Base-by-base conservation (phyloP, 2,329 filamentous ascomycete genomes). In the Orbilia oligospora region DNA sequence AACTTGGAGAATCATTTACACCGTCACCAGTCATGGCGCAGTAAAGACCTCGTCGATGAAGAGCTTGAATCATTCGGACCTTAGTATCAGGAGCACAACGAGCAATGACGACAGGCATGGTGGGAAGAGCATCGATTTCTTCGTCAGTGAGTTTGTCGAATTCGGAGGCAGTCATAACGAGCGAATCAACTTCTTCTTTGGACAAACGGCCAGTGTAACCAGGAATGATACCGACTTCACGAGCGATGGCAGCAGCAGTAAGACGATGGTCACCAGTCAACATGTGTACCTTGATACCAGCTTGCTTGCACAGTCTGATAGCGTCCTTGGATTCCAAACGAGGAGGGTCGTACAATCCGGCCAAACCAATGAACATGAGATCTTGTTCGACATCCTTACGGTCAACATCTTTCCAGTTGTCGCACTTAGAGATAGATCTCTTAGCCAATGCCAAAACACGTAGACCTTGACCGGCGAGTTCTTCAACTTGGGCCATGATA, bases 21-120 rank as follows among this genome's bases (percentile, higher is more conserved):
- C 93, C 93, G 81, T 97, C 93, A 75, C 93, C 93, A 18, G 93
- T 96, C 93, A 97, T 96, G 76, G 93, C 93, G 84, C 91, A 93
- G 84, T 92, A 95, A 20, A 89, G 88, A 22, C 89, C 88, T 48
- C 93, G 91, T 16, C 93, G 90, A 80, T 94, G 92, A 16, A 97
- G 88, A 5, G 93, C 93, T 81, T 94, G 92, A 65, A 97, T 94
- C 93, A 97, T 97, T 76, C 93, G 90, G 3, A 93, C 93, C 85
- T 97, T 97, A 46, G 93, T 97, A 76, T 92, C 90, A 0, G 94
- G 93, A 0, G 92, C 92, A 83, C 93, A 97, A 44, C 93, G 91
- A 44, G 93, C 93, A 77, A 97, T 91, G 8, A 97, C 93, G 0
- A 95, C 75, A 86, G 1, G 93, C 1, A 97, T 86, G 48, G 93